These are phyloP conservation scores for Stachybotrys elegans DNA, from an alignment of 2,329 filamentous ascomycete genomes.

Conservation along the genomic window DNA sequence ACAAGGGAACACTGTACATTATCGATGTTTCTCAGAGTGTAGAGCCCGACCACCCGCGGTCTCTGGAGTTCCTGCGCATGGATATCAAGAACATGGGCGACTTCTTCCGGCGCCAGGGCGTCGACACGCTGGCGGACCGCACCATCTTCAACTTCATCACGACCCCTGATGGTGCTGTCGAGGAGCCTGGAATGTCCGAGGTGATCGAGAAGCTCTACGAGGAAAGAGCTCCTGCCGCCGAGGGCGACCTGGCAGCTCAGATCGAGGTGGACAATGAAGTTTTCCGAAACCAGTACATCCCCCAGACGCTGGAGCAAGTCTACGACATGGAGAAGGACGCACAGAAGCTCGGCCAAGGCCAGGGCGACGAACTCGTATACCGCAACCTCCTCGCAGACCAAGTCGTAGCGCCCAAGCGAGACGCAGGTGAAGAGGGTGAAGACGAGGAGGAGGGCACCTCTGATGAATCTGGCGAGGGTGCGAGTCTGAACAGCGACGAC, in stretches of 20 bases:
- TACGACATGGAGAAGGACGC: slow-evolving; percentile 94
- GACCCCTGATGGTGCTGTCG: slow-evolving; percentile 50
- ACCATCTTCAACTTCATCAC: slow-evolving; percentile 83
- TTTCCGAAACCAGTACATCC: slow-evolving; percentile 94
- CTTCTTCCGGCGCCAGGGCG: slow-evolving; percentile 83
- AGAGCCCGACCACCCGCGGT: slow-evolving; percentile 91
- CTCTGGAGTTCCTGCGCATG: slow-evolving; percentile 92
- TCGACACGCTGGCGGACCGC: slow-evolving; percentile 74
- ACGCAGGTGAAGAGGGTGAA: slow-evolving; percentile 33
- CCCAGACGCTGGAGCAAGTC: slow-evolving; percentile 90
- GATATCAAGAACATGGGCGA: slow-evolving; percentile 96
- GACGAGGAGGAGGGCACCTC: slow-evolving; percentile 31
- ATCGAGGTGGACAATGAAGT: slow-evolving; percentile 82
- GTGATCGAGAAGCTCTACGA: slow-evolving; percentile 64
- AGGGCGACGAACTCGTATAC: slow-evolving; percentile 77
- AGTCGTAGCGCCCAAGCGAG: slow-evolving; percentile 36
- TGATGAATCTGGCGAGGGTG: slow-evolving; percentile 44
- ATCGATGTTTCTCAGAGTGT: slow-evolving; percentile 98
- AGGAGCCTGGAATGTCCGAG: slow-evolving; percentile 55
- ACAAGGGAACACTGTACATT: slow-evolving; percentile 77
- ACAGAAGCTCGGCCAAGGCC: slow-evolving; percentile 67
- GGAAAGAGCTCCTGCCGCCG: slow-evolving; percentile 42
- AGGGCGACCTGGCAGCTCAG: slow-evolving; percentile 49
- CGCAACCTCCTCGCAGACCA: slow-evolving; percentile 75
- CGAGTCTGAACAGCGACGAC: slow-evolving; percentile 36